Evolutionary conservation across 108 stramenopile species (phyloP), one percentile per base, ranked within the genome.

Genomic region (Craspedostauros australis): DNA sequence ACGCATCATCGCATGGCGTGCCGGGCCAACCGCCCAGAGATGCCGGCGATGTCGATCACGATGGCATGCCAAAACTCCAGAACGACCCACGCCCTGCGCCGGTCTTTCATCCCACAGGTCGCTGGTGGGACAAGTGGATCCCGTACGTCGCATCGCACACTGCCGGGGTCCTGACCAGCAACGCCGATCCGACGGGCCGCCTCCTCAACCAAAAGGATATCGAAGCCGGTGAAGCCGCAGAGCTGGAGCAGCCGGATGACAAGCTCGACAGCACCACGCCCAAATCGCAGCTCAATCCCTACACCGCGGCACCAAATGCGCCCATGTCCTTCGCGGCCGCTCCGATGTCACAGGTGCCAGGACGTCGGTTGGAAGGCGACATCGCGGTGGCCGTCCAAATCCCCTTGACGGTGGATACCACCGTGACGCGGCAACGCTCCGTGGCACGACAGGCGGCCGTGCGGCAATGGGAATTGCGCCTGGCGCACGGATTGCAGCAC

Each of bases 121-220:
- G 32, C 32, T 89, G 88, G 88, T 89, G 88, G 88, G 88, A 89
- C 21, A 80, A 78, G 37, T 69, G 82, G 49, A 60, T 82, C 36
- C 48, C 43, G 18, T 51, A 56, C 42, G 68, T 56, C 27, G 57
- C 66, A 56, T 34, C 54, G n/a, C n/a, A n/a, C n/a, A n/a, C n/a
- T n/a, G n/a, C n/a, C 52, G 26, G 37, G 32, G 25, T 9, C 16
- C 18, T 71, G 14, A 23, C 8, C 28, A 42, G 26, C 6, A 50
- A 43, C 19, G 8, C 39, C 33, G 45, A 58, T 44, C 54, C 25
- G 11, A 48, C 23, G 29, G 49, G 31, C 64, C 50, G 6, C 60
- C 62, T 57, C 61, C 64, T 38, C 60, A 61, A 59, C 40, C 43
- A 20, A 39, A 54, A 50, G 24, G 57, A 40, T 52, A 57, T 41